Evolutionary conservation across 352 stramenopile genomes (phyloP).

Genomic region (Elongisporangium prolatum): DNA sequence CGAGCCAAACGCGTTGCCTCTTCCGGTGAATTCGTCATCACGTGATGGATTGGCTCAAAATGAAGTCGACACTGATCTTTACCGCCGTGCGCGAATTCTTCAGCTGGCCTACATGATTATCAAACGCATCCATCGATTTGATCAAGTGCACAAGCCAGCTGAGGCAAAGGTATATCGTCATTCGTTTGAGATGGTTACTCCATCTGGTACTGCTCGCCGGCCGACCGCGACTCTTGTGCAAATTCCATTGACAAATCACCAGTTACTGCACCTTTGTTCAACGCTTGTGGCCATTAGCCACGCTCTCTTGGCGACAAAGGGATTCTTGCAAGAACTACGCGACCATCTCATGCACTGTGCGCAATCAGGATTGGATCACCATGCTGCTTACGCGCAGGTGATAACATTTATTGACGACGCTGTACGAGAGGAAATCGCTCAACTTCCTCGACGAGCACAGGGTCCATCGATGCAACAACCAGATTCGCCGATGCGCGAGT

Average conservation of each 20-base stretch:
- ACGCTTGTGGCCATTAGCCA: slow-evolving; percentile 43
- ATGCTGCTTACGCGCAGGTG: slow-evolving; percentile 38
- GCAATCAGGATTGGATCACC: slow-evolving; percentile 25
- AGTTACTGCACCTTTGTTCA: slow-evolving; percentile 50
- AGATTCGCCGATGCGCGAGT: slow-evolving; percentile 34
- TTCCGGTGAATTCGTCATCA: neutral
- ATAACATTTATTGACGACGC: slow-evolving; percentile 44
- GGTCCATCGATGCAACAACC: slow-evolving; percentile 28
- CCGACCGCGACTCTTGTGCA: slow-evolving; percentile 31
- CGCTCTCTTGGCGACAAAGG: slow-evolving; percentile 24
- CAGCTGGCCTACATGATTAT: slow-evolving; percentile 57
- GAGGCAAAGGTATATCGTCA: slow-evolving; percentile 39
- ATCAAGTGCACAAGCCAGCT: slow-evolving; percentile 37
- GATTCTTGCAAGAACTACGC: slow-evolving; percentile 43
- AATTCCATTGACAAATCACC: slow-evolving; percentile 57
- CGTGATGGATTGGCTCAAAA: neutral
- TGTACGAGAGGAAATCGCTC: slow-evolving; percentile 34
- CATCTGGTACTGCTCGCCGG: slow-evolving; percentile 6
- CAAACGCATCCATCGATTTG: slow-evolving; percentile 54
- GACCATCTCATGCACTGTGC: slow-evolving; percentile 41
- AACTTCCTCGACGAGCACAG: slow-evolving; percentile 33
- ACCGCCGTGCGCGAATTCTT: slow-evolving; percentile 49
- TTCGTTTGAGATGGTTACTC: slow-evolving; percentile 60
- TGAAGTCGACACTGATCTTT: slow-evolving; percentile 34
- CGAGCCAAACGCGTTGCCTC: no score